Conservation (phyloP, 805 yeast species). For the Priceomyces castillae region DNA sequence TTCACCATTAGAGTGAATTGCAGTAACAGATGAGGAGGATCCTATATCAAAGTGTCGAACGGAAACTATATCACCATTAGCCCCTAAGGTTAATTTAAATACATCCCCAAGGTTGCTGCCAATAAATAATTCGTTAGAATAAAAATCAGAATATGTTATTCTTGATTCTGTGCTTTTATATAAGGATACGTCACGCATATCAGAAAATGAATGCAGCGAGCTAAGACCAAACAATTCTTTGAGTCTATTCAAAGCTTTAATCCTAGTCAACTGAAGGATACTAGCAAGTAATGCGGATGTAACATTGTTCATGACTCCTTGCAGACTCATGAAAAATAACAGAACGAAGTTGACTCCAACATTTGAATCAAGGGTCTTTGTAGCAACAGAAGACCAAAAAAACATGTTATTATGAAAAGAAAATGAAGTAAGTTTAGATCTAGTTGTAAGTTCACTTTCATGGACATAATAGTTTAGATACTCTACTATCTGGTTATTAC, state of each 20-base stretch:
- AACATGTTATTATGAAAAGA: not conserved
- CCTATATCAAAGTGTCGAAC: not conserved
- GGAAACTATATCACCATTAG: not conserved
- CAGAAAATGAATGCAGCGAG: not conserved
- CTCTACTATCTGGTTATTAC: not conserved
- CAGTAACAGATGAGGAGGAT: not conserved
- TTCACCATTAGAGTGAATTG: not conserved
- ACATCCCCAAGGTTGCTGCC: slow-evolving; percentile 8
- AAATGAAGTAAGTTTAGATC: not conserved
- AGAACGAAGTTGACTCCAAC: not conserved
- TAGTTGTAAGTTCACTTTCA: not conserved
- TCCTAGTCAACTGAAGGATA: not conserved
- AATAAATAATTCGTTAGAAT: slow-evolving; percentile 1
- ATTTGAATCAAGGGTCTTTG: not conserved
- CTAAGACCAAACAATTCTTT: not conserved
- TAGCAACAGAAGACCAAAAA: not conserved
- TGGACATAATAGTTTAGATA: not conserved
- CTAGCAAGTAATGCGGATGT: not conserved
- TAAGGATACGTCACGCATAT: not conserved
- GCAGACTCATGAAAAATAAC: not conserved
- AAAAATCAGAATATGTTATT: slow-evolving; percentile 3
- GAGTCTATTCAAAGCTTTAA: not conserved
- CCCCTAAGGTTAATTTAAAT: not conserved
- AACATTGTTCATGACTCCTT: not conserved
- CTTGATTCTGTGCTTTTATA: not conserved